These are phyloP conservation scores for Boletus huronensis DNA, from an alignment of 768 basidiomycete species.

Conservation along the genomic window DNA sequence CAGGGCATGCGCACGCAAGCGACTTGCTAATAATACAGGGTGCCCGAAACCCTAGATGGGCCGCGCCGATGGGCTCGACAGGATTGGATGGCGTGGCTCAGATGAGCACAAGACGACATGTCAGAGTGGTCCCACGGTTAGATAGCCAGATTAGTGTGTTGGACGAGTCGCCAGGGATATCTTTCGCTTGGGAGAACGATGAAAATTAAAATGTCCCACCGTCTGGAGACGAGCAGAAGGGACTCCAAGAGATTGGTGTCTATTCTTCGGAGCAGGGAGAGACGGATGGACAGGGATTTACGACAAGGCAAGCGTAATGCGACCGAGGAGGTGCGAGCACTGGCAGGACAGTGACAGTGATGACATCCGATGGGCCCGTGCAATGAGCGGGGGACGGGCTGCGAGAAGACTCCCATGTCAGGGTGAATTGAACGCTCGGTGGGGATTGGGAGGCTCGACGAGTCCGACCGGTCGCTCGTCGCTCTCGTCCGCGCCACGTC, in stretches of 20 bases:
- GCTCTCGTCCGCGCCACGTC: background rate
- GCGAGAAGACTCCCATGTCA: too few species aligned
- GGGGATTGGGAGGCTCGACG: too few species aligned
- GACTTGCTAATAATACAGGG: background rate
- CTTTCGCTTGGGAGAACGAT: background rate
- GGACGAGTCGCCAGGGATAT: background rate
- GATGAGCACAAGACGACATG: background rate
- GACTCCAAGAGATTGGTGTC: too few species aligned
- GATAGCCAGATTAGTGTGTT: background rate
- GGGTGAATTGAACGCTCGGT: too few species aligned
- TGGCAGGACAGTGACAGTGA: too few species aligned
- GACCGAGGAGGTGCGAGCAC: background rate
- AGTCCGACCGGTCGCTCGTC: too few species aligned
- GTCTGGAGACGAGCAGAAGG: background rate
- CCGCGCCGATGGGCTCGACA: background rate
- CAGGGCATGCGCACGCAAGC: background rate
- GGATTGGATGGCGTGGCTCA: background rate
- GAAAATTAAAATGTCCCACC: background rate
- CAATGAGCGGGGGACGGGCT: too few species aligned
- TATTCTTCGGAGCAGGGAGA: too few species aligned
- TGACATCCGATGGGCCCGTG: too few species aligned
- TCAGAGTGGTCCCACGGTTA: background rate
- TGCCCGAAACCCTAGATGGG: background rate
- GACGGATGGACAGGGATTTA: background rate
- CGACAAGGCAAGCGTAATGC: background rate